Percentiles rank a stretch among this genome's conserved stretches.
Conservation (phyloP, 2,329 filamentous ascomycete species). For the Pseudocercospora macadamiae region DNA sequence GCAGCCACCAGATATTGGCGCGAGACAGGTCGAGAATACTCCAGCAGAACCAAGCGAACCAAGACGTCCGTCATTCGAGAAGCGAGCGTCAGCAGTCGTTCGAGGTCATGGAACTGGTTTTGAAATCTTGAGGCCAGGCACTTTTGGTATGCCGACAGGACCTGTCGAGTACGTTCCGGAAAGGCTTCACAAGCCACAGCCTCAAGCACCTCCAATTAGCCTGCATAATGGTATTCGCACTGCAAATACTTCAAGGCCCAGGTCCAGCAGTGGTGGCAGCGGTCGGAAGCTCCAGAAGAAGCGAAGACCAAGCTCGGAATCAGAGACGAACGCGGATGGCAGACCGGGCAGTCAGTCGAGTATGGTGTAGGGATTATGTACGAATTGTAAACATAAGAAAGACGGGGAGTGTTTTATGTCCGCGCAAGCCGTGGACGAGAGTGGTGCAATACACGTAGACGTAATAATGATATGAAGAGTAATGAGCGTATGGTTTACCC, state of each 20-base stretch:
- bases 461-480: background rate
- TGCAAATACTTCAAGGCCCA: constrained; percentile 8
- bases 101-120: constrained; percentile 41
- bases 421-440: background rate
- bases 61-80: constrained; percentile 30
- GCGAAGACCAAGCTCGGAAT: constrained; percentile 31
- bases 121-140: constrained; percentile 40
- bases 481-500: background rate
- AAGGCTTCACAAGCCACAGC: constrained; percentile 15
- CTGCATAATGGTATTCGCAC: constrained; percentile 28
- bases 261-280: constrained; percentile 29
- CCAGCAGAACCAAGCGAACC: background rate
- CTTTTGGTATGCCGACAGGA: constrained; percentile 27
- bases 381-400: background rate
- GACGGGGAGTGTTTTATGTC: background rate
- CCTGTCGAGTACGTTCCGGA: constrained; percentile 22
- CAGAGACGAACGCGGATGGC: constrained; percentile 14
- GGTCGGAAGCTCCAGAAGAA: constrained; percentile 39
- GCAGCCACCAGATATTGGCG: background rate
- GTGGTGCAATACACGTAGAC: background rate
- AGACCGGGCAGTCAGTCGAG: constrained; percentile 12
- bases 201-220: constrained; percentile 32
- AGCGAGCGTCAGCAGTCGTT: constrained; percentile 30
- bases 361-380: constrained; percentile 7
- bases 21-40: background rate